Percentiles rank a stretch among this genome's conserved stretches.
phyloP scores from a whole-genome alignment of 129 eudicot genomes.

The Lactuca sativa region DNA sequence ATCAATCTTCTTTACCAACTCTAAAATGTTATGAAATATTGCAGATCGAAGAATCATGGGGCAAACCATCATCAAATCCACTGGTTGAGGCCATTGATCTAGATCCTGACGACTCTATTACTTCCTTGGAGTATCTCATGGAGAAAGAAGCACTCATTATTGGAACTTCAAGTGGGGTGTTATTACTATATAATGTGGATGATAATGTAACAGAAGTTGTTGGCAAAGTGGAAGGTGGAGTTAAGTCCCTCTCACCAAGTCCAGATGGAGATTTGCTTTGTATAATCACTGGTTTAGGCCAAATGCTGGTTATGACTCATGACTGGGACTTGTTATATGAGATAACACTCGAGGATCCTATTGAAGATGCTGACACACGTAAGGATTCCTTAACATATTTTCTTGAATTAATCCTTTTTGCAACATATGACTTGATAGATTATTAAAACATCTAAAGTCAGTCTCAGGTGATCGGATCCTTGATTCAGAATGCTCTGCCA shows the following conservation, averaged over 20 bases:
- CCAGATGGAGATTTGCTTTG: conserved; percentile 98
- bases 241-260: conserved; percentile 86
- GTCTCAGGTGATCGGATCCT: conserved; percentile 47
- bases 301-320: conserved; percentile 87
- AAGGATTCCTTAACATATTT: conserved; percentile 46
- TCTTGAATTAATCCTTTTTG: neutral
- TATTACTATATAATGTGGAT: conserved; percentile 67
- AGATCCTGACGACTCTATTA: conserved; percentile 71
- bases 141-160: conserved; percentile 88
- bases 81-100: conserved; percentile 55
- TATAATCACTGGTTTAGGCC: conserved; percentile 74
- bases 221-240: conserved; percentile 91
- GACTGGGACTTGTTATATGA: conserved; percentile 97
- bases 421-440: conserved; percentile 2
- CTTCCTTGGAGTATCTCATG: conserved; percentile 89
- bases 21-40: conserved; percentile 4
- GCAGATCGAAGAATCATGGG: conserved; percentile 56
- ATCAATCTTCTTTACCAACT: neutral
- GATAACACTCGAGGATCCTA: conserved; percentile 62
- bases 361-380: conserved; percentile 76
- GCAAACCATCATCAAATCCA: conserved; percentile 28
- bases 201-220: conserved; percentile 66
- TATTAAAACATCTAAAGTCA: conserved; percentile 26
- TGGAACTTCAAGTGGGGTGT: conserved; percentile 77
- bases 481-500: conserved; percentile 40